These are phyloP conservation scores for Penicillium robsamsonii DNA, from an alignment of 495 filamentous ascomycete species.

Conservation along the genomic window DNA sequence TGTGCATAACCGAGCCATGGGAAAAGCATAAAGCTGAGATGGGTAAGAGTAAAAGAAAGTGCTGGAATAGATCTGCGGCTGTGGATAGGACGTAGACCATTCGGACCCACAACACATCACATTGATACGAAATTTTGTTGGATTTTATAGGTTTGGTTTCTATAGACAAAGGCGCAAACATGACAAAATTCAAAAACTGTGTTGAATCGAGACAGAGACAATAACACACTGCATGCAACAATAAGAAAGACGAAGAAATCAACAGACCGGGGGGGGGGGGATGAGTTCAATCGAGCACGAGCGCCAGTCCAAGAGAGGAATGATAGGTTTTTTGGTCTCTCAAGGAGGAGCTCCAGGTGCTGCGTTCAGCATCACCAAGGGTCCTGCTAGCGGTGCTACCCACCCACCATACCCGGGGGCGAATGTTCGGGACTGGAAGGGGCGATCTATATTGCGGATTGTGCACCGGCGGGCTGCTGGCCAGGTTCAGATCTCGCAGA, in stretches of 20 bases:
- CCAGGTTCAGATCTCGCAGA: not conserved
- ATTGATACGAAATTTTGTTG: too few species aligned
- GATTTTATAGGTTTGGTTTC: too few species aligned
- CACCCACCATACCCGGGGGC: not conserved
- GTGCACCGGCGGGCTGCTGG: not conserved
- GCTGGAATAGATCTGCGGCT: too few species aligned
- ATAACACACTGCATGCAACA: not conserved
- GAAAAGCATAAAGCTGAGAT: too few species aligned
- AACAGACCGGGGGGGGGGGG: not conserved
- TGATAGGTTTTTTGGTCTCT: not conserved
- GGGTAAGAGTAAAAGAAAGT: too few species aligned
- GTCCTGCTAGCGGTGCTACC: too few species aligned
- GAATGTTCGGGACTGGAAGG: not conserved
- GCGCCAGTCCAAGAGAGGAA: not conserved
- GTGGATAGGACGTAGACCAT: too few species aligned
- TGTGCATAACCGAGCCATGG: too few species aligned
- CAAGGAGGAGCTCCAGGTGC: not conserved
- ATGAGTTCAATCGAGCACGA: not conserved
- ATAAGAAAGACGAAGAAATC: not conserved
- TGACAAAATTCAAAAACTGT: not conserved
- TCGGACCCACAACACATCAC: too few species aligned
- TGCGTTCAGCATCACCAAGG: too few species aligned
- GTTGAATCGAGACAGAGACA: not conserved
- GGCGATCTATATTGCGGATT: too few species aligned
- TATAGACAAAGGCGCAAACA: too few species aligned